Base-by-base conservation (phyloP, 768 basidiomycete genomes). In the Pisolithus tinctorius region DNA sequence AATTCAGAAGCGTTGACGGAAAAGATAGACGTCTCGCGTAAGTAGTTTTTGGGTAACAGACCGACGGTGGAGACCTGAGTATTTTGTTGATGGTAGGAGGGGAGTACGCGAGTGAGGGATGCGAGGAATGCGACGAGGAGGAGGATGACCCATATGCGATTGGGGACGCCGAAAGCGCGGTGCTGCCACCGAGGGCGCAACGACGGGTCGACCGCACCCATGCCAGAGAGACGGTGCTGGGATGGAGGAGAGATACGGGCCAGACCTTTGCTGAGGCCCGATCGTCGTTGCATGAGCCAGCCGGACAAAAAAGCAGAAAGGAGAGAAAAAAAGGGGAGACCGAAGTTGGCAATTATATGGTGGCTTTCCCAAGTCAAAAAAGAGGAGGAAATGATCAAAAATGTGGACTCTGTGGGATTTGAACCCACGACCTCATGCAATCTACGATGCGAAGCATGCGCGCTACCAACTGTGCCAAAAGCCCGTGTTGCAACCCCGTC, bases 1-100 rank as follows among this genome's bases (percentile, higher is more conserved):
- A n/a, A 71, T 59, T 47, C 80, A 70, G 46, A 77, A 67, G 11
- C 60, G 58, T 67, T 69, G 44, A 39, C 7, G 29, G 49, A 13
- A 17, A 53, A 53, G 52, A 55, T 50, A 37, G 69, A 63, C 36
- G 71, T 58, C 41, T 74, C 69, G 65, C 94, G 93, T 52, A 96
- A 73, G 65, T 95, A 95, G 66, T 94, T 91, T 61, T 86, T 84
- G 1, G 93, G 70, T 45, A 78, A 77, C 34, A 88, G 73, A 52
- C 78, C 71, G 2, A 74, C 70, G 7, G 74, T 76, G 53, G 51
- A 65, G 54, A 69, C 38, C 52, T 46, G 59, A 40, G 54, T 4
- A 56, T 58, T 48, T 47, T 63, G 34, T 13, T 34, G 23, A 23
- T 66, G 66, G 17, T 64, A 68, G 1, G 73, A 53, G 4, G 79